Evolutionary conservation across 2,329 filamentous ascomycete genomes (phyloP).

Genomic region (Fusarium guadeloupense): DNA sequence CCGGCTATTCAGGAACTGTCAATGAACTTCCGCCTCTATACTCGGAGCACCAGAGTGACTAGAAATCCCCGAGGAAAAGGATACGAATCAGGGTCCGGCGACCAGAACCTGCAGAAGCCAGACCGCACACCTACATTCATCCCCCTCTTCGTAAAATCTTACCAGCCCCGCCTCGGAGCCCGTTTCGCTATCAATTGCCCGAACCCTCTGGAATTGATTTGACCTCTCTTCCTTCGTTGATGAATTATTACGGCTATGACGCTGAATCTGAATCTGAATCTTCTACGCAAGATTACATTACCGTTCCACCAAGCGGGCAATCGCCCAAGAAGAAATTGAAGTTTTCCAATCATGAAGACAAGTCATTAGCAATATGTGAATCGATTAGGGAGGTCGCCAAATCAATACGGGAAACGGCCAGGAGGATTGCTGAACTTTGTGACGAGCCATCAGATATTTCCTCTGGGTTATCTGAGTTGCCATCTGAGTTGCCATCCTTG

Average conservation of each 20-base stretch:
- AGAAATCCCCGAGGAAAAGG: slow-evolving; percentile 12
- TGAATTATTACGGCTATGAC: background rate
- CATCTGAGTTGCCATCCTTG: no score
- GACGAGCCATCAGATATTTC: no score
- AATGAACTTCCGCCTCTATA: slow-evolving; percentile 32
- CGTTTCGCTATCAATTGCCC: background rate
- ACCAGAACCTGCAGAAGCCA: background rate
- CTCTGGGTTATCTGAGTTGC: no score
- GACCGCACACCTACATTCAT: background rate
- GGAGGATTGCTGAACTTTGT: no score
- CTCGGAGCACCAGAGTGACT: slow-evolving; percentile 24
- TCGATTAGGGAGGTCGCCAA: no score
- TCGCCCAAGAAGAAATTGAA: background rate
- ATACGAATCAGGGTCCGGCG: background rate
- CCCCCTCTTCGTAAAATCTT: background rate
- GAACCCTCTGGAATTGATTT: background rate
- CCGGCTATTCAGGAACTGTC: background rate
- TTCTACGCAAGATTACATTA: background rate
- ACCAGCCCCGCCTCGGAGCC: background rate
- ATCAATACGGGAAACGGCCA: no score
- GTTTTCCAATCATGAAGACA: no score
- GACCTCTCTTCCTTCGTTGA: background rate
- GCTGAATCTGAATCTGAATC: background rate
- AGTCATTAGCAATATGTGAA: no score
- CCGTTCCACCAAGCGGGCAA: background rate